Evolutionary conservation across 305 asterid species (phyloP).

Genomic region (Solanum hybrid): DNA sequence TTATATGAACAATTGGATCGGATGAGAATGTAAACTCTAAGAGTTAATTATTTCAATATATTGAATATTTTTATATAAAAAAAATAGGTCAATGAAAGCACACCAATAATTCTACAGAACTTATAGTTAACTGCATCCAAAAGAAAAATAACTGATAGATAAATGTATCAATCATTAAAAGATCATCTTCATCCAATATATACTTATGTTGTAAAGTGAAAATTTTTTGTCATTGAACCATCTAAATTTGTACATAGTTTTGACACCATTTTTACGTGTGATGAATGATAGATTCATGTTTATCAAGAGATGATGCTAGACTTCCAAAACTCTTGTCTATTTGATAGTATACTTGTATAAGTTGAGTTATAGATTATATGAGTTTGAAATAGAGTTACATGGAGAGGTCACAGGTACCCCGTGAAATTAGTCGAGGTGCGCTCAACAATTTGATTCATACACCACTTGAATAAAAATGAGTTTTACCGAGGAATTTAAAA

Average conservation of each 20-base stretch:
- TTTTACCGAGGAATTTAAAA: too few relatives aligned
- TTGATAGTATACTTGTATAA: not conserved
- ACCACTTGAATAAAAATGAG: not conserved
- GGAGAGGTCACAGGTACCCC: not conserved
- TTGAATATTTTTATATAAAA: too few relatives aligned
- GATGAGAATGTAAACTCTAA: too few relatives aligned
- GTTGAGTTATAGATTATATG: not conserved
- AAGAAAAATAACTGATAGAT: too few relatives aligned
- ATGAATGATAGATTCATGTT: not conserved
- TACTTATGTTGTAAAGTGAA: too few relatives aligned
- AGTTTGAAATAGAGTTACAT: not conserved
- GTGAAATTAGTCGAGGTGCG: not conserved
- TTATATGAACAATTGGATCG: too few relatives aligned
- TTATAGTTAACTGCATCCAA: too few relatives aligned
- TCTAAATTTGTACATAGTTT: not conserved
- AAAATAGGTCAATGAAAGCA: too few relatives aligned
- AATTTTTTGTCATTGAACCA: not conserved
- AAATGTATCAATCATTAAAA: too few relatives aligned
- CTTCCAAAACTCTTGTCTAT: not conserved
- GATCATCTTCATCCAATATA: too few relatives aligned
- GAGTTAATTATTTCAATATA: too few relatives aligned
- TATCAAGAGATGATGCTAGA: not conserved
- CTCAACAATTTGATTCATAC: not conserved
- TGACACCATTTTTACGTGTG: not conserved
- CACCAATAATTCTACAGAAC: too few relatives aligned